Base-by-base conservation (phyloP, 2,329 filamentous ascomycete species). In the Emericellopsis cladophorae region DNA sequence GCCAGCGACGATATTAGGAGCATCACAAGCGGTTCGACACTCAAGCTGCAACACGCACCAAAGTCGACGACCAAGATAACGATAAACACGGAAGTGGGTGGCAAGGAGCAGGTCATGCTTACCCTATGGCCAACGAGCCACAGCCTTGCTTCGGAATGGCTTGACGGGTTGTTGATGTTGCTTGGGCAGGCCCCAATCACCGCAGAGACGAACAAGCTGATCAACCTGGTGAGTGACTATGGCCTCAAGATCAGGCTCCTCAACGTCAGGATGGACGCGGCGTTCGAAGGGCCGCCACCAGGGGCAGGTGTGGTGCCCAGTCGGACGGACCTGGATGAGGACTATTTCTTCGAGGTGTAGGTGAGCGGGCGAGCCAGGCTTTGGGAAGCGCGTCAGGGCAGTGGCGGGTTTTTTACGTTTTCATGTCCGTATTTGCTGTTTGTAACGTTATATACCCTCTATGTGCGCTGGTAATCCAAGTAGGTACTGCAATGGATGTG, bases 151-250 rank as follows among this genome's bases (percentile, higher is more conserved):
- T 93, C 88, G 1, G 92, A 98, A 62, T 98, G 92, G 92, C 72
- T 98, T 5, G 92, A 98, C 57, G 92, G 92, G 1, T 65, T 98
- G 48, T 71, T 96, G 42, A 94, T 98, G 88, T 70, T 98, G 41
- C 72, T 98, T 21, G 88, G 93, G 55, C 92, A 98, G 61, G 79
- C 89, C 44, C 92, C 92, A 16, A 95, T 98, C 56, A 98, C 92
- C n/a, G 78, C 88, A 3, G 90, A 96, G 63, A 96, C 92, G 31
- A 90, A 83, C 56, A 93, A 92, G 60, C 66, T 96, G 46, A 81
- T 95, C 41, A 79, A 81, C 42, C 66, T 95, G 51, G 84, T 96
- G 44, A 79, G 80, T 54, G 84, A 93, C 50, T 96, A 95, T 56
- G 89, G 92, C 5, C 66, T 96, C 47, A 94, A 94, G 67, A 93